Conservation (phyloP, 1,139 yeast genomes). For the Suhomyces wounanorum region DNA sequence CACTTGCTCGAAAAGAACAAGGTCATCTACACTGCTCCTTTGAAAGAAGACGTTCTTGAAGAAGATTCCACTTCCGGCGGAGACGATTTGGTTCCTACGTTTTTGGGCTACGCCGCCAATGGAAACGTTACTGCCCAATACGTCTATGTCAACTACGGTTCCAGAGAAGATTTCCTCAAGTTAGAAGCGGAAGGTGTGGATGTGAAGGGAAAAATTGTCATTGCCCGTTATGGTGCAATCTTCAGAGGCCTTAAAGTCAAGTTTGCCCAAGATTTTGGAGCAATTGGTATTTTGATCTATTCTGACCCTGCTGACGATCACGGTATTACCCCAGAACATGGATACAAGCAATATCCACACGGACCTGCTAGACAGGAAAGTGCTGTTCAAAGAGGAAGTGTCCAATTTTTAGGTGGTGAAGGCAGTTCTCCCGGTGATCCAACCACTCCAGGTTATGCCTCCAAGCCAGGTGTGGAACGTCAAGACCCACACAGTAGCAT, state of each 20-base stretch:
- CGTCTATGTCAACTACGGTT: slow-evolving; percentile 47
- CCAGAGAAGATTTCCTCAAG: slow-evolving; percentile 36
- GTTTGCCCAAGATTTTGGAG: slow-evolving; percentile 52
- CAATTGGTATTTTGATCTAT: slow-evolving; percentile 45
- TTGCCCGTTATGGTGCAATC: slow-evolving; percentile 43
- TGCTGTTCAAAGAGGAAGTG: slow-evolving; percentile 67
- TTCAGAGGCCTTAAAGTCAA: slow-evolving; percentile 50
- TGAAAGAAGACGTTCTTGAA: slow-evolving; percentile 68
- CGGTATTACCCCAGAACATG: slow-evolving; percentile 46
- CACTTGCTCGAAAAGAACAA: slow-evolving; percentile 35
- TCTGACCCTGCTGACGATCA: slow-evolving; percentile 49
- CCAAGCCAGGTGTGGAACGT: slow-evolving; percentile 55
- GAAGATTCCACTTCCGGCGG: slow-evolving; percentile 69
- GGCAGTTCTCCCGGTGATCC: slow-evolving; percentile 81
- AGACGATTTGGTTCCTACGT: slow-evolving; percentile 47
- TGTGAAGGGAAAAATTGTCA: slow-evolving; percentile 44
- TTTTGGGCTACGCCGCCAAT: slow-evolving; percentile 49
- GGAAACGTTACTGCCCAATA: slow-evolving; percentile 50
- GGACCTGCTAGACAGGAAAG: slow-evolving; percentile 53
- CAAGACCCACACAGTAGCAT: slow-evolving; percentile 44
- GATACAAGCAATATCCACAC: slow-evolving; percentile 44
- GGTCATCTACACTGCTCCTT: slow-evolving; percentile 58
- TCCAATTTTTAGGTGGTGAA: slow-evolving; percentile 67
- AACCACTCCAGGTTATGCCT: slow-evolving; percentile 80
- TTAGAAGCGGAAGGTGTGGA: slow-evolving; percentile 37